Base-by-base conservation (phyloP, 306 rosid species). In the Argentina anserina region DNA sequence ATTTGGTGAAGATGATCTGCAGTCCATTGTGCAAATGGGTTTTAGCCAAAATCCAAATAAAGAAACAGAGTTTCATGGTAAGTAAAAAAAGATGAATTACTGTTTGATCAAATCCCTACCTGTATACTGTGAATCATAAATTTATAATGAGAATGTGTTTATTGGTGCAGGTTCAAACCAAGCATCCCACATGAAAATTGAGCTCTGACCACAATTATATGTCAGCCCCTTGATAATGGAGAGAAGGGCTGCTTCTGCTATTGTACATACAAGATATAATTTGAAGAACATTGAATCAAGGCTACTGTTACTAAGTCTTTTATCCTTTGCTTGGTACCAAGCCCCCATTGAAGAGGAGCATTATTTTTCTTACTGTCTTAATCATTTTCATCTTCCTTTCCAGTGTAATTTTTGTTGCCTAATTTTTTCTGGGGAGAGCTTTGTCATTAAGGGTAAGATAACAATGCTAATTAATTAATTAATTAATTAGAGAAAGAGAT, bases 1-100 rank as follows among this genome's bases (percentile, higher is more conserved):
- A 47, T 89, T 91, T 68, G 86, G 80, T 67, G 99, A 89, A 77
- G 99, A 94, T 42, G 97, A 91, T 25, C 86, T 94, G 29, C 85
- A 91, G 76, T 85, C 83, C 69, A 85, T 94, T 77, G 99, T 94
- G 61, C 96, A 94, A 31, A 94, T 91, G 99, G 95, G 98, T 5
- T 82, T 84, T 72, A 85, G 89, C 74, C 97, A 87, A 84, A 86
- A 76, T 82, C 75, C 76, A 28, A 79, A 65, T 70, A 78, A 83
- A 61, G 87, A 86, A 69, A 63, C 87, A 62, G 81, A 86, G 69
- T 52, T 76, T 37, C 87, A 84, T 68, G 96, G 97, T 91, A 83
- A 76, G 82, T 23, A 3, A 25, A 72, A 50, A 42, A 3, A 37
- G 69, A 45, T 36, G 3, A 64, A 75, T 40, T 53, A 46, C 36